Conservation (phyloP, 1,284 basidiomycete species). For the Meripilus lineatus region DNA sequence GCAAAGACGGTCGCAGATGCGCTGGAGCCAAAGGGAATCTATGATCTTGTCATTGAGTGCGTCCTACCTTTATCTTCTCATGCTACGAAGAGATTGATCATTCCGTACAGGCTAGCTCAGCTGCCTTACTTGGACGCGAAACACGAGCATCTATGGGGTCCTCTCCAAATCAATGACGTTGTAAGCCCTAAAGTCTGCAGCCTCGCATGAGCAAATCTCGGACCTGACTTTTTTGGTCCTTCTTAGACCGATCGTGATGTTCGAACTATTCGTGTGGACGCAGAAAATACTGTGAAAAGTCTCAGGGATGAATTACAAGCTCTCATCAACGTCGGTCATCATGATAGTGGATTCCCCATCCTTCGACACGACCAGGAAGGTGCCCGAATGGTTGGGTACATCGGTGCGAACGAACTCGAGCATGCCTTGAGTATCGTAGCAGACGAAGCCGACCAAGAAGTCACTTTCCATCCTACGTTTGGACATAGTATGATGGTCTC, state of each 20-base stretch:
- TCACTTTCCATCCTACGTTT: slow-evolving; percentile 58
- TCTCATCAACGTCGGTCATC: slow-evolving; percentile 54
- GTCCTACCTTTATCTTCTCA: slow-evolving; percentile 24
- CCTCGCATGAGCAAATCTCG: slow-evolving; percentile 4
- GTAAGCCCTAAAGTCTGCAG: slow-evolving; percentile 38
- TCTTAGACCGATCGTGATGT: slow-evolving; percentile 58
- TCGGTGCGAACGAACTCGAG: slow-evolving; percentile 89
- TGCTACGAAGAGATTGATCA: background rate
- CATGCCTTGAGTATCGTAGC: slow-evolving; percentile 89
- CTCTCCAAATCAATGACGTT: slow-evolving; percentile 68
- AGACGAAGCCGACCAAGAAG: slow-evolving; percentile 61
- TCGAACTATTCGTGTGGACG: slow-evolving; percentile 63
- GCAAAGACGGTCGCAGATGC: slow-evolving; percentile 94
- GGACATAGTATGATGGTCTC: slow-evolving; percentile 41
- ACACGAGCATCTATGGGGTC: slow-evolving; percentile 84
- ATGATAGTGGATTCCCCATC: slow-evolving; percentile 91
- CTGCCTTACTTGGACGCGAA: slow-evolving; percentile 91
- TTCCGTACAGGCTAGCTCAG: slow-evolving; percentile 51
- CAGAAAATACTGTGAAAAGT: slow-evolving; percentile 65
- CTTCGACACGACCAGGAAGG: slow-evolving; percentile 45
- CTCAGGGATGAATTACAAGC: slow-evolving; percentile 64
- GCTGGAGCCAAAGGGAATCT: slow-evolving; percentile 91
- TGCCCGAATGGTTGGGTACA: slow-evolving; percentile 82
- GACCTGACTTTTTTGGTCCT: slow-evolving; percentile 3
- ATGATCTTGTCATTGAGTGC: slow-evolving; percentile 90